A percentile compares a stretch with the other conserved stretches of the same genome.
phyloP scores from a whole-genome alignment of 257 asterid genomes.

The Solanum ossicruentum region DNA sequence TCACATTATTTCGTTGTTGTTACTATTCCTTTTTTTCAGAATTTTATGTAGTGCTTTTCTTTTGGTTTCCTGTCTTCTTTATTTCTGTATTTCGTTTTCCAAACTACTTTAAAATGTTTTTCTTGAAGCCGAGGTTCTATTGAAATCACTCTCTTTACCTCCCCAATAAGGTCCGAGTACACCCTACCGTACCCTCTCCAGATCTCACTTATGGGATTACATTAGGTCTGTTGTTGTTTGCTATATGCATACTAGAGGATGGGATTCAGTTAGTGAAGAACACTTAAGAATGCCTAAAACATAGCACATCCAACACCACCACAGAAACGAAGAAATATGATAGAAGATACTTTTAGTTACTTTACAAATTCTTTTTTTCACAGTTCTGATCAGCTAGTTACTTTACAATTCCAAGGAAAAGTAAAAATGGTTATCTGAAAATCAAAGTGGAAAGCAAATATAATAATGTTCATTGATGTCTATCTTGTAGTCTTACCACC shows the following conservation, averaged over 20 bases:
- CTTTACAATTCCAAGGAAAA: background rate
- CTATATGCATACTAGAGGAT: background rate
- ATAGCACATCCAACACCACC: background rate
- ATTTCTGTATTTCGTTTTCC: background rate
- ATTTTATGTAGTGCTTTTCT: background rate
- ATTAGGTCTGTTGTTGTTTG: background rate
- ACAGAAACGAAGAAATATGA: background rate
- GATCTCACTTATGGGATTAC: background rate
- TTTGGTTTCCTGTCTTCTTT: background rate
- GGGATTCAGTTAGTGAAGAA: background rate
- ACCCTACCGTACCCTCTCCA: background rate
- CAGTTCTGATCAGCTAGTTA: background rate
- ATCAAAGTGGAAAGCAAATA: background rate
- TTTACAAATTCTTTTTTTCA: background rate
- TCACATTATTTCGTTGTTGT: background rate
- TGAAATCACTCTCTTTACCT: background rate
- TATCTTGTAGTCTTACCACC: conserved; percentile 57
- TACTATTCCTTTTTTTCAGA: background rate
- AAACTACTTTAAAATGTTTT: background rate
- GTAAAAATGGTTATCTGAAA: background rate
- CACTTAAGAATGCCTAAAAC: background rate
- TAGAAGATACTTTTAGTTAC: background rate
- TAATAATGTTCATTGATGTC: background rate
- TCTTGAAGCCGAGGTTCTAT: background rate
- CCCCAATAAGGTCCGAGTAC: background rate